Conservation (phyloP, 257 asterid species). For the Misopates orontium region DNA sequence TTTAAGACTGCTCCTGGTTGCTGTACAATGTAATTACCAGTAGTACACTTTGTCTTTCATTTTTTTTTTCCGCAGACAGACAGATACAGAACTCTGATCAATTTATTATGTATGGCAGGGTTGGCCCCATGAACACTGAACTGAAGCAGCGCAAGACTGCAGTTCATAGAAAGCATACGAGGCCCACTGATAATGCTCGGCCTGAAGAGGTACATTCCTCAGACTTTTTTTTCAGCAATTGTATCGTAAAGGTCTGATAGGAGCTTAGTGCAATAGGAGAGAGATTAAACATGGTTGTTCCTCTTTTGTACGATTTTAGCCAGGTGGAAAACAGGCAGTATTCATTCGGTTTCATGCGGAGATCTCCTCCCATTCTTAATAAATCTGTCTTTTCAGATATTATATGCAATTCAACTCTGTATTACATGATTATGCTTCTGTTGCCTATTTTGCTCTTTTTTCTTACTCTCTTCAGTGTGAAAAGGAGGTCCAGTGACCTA, state of each 20-base stretch:
- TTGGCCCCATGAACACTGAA: slow-evolving; percentile 93
- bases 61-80: slow-evolving; percentile 10
- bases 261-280: neutral
- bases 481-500: neutral
- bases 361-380: neutral
- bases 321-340: neutral
- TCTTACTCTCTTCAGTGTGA: neutral
- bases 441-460: neutral
- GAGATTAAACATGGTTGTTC: neutral
- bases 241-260: neutral
- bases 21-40: slow-evolving; percentile 65
- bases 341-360: neutral
- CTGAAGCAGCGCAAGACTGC: slow-evolving; percentile 69
- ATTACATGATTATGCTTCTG: neutral
- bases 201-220: slow-evolving; percentile 79
- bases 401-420: neutral
- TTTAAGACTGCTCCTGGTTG: slow-evolving; percentile 74
- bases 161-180: slow-evolving; percentile 58
- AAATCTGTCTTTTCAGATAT: neutral
- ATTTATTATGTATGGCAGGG: slow-evolving; percentile 43
- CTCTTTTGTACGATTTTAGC: neutral
- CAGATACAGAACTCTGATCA: neutral
- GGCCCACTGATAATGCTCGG: slow-evolving; percentile 52
- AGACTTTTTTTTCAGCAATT: neutral
- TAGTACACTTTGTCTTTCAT: neutral